Percentiles rank a stretch among this genome's conserved stretches.
Evolutionary conservation across 768 basidiomycete genomes (phyloP).

Genomic region (Tylopilus felleus): DNA sequence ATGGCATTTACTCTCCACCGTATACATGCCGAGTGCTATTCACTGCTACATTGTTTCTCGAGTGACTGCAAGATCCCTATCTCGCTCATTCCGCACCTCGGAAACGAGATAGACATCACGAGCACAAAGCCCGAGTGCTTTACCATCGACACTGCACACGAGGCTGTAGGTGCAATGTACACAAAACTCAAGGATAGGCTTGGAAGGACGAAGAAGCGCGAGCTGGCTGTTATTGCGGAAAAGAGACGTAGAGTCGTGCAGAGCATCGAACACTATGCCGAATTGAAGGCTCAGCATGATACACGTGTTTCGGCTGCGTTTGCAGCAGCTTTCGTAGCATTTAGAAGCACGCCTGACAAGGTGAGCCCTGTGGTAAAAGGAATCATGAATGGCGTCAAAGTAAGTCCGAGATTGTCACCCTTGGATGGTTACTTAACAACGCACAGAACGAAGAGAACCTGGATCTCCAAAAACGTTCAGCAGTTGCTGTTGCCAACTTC

Average conservation of each 20-base stretch:
- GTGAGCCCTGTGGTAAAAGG: constrained; percentile 95
- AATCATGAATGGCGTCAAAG: constrained; percentile 97
- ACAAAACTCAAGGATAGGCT: constrained; percentile 70
- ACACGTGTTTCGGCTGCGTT: constrained; percentile 85
- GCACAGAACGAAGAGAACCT: constrained; percentile 80
- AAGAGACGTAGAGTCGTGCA: constrained; percentile 64
- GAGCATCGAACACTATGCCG: constrained; percentile 75
- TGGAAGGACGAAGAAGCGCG: constrained; percentile 75
- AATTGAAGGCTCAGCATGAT: constrained; percentile 83
- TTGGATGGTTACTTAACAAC: constrained; percentile 5
- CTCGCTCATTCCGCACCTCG: constrained; percentile 75
- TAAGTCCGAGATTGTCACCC: constrained; percentile 31
- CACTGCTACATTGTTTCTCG: constrained; percentile 77
- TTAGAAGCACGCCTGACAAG: constrained; percentile 84
- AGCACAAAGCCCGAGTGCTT: constrained; percentile 65
- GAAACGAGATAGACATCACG: constrained; percentile 72
- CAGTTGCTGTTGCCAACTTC: constrained; percentile 81
- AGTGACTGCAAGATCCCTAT: constrained; percentile 85
- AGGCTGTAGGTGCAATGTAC: constrained; percentile 68
- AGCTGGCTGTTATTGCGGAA: constrained; percentile 70
- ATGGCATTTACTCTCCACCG: constrained; percentile 79
- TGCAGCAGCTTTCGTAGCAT: constrained; percentile 86
- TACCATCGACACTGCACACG: constrained; percentile 73
- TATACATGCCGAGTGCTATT: constrained; percentile 74
- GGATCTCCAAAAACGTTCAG: constrained; percentile 86